phyloP scores from a whole-genome alignment of 148 eudicot species.

The Rhododendron henanense region DNA sequence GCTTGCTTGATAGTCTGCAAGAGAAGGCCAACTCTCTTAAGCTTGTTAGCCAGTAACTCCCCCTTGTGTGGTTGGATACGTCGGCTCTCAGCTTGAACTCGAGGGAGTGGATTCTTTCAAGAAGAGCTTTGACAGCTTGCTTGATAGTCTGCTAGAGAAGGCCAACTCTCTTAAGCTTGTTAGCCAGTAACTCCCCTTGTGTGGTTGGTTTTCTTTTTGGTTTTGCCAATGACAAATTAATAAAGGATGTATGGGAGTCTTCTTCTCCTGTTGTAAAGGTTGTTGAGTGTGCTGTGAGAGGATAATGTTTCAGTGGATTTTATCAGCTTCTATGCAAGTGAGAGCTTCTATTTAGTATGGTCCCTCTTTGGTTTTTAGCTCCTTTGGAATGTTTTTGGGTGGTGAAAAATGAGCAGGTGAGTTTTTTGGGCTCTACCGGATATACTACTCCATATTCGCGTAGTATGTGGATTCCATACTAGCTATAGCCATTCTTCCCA shows the following conservation, averaged over 20 bases:
- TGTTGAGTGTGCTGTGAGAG: constrained; percentile 14
- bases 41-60: constrained; percentile 41
- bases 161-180: no score
- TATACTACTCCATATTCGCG: no score
- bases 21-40: constrained; percentile 84
- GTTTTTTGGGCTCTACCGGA: no score
- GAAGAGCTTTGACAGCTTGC: no score
- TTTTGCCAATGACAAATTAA: neutral
- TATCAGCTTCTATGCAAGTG: constrained; percentile 10
- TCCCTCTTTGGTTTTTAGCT: neutral
- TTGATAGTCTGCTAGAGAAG: no score
- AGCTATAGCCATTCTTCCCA: no score
- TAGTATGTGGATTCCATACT: neutral
- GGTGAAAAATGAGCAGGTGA: neutral
- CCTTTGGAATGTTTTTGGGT: neutral
- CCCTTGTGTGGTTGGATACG: no score
- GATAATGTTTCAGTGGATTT: constrained; percentile 10
- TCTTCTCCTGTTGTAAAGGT: constrained; percentile 7
- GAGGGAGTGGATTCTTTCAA: no score
- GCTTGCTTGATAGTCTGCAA: constrained; percentile 76
- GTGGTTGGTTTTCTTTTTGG: neutral
- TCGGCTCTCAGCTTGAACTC: no score
- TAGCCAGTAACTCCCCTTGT: no score
- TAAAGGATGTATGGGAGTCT: neutral
- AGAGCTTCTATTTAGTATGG: neutral